These are phyloP conservation scores for Hericium alpestre DNA, from an alignment of 768 basidiomycete genomes.

Conservation along the genomic window DNA sequence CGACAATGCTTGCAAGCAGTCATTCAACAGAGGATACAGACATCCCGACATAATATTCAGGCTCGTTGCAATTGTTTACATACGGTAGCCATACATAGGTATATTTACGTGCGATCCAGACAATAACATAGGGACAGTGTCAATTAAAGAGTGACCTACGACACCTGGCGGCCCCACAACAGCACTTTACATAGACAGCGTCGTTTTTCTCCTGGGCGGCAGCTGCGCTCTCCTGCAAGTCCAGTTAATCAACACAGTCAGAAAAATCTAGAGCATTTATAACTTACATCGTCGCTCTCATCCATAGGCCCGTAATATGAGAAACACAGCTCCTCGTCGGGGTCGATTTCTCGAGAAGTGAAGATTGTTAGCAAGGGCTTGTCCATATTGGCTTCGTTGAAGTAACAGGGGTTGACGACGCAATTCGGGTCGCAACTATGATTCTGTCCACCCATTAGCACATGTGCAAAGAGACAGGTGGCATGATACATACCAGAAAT, in stretches of 20 bases:
- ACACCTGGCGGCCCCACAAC: slow-evolving; percentile 44
- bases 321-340: slow-evolving; percentile 67
- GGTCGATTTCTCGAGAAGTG: slow-evolving; percentile 49
- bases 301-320: slow-evolving; percentile 50
- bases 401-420: slow-evolving; percentile 57
- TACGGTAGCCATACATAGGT: too few species aligned
- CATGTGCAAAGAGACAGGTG: background rate
- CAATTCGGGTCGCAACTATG: slow-evolving; percentile 89
- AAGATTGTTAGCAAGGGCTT: slow-evolving; percentile 66
- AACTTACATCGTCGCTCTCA: slow-evolving; percentile 19
- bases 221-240: too few species aligned
- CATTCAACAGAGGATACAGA: too few species aligned
- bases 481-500: slow-evolving; percentile 50
- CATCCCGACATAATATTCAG: too few species aligned
- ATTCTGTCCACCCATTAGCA: slow-evolving; percentile 39
- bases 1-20: too few species aligned
- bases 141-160: slow-evolving; percentile 22
- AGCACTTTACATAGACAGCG: slow-evolving; percentile 38
- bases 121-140: background rate
- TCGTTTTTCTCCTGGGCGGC: slow-evolving; percentile 11
- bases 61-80: too few species aligned
- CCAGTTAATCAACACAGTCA: too few species aligned
- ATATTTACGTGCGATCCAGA: too few species aligned
- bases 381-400: slow-evolving; percentile 63
- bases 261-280: too few species aligned